Conservation (phyloP, 768 basidiomycete species). For the Russula vinacea region DNA sequence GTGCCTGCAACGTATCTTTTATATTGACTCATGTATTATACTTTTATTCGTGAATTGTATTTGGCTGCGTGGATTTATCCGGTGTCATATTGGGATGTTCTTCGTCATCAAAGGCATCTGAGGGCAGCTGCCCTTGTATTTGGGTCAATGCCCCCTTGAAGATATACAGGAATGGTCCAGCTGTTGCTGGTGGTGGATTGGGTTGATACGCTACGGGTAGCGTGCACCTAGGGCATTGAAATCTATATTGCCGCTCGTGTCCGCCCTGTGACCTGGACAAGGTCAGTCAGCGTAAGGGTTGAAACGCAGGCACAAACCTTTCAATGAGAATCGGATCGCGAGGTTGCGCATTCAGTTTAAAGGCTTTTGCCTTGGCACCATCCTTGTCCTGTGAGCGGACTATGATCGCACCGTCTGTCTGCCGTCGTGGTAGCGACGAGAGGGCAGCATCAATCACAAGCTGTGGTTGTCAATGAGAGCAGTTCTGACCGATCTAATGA, state of each 20-base stretch:
- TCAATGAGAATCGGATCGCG: conserved; percentile 72
- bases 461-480: conserved; percentile 38
- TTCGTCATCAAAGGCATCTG: conserved; percentile 74
- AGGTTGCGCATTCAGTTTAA: conserved; percentile 79
- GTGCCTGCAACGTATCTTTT: not conserved
- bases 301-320: conserved; percentile 47
- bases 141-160: conserved; percentile 81
- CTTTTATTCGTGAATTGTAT: not conserved
- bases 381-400: conserved; percentile 69
- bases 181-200: conserved; percentile 70
- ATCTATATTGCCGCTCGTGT: conserved; percentile 73
- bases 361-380: conserved; percentile 59
- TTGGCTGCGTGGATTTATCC: not conserved
- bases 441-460: conserved; percentile 80
- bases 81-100: conserved; percentile 20
- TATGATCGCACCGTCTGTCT: conserved; percentile 77
- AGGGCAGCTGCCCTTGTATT: conserved; percentile 80
- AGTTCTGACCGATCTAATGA: not conserved
- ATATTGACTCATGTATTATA: not conserved
- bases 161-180: conserved; percentile 76
- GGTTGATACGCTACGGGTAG: conserved; percentile 75
- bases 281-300: conserved; percentile 32
- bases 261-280: conserved; percentile 50
- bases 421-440: conserved; percentile 62
- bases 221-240: conserved; percentile 64